Base-by-base conservation (phyloP, 768 basidiomycete species). In the Trametes villosa region DNA sequence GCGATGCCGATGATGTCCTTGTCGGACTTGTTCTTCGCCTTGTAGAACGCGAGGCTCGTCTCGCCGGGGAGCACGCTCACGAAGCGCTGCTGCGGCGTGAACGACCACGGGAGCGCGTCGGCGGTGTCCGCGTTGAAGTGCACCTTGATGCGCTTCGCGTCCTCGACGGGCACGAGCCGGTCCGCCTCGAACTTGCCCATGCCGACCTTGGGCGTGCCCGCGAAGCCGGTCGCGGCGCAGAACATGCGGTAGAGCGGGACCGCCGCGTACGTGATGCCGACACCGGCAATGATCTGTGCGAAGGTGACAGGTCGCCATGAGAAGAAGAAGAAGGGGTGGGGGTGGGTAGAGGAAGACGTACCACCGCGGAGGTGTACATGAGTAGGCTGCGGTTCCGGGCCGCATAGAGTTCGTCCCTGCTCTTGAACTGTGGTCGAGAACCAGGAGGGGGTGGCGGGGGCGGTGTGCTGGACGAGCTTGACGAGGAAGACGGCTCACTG, bases 201-300 rank as follows among this genome's bases (percentile, higher is more conserved):
- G 29, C 91, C 87, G 49, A 95, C 92, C 36, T 92, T 87, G 15
- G 97, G 97, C 26, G 94, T 96, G 4, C 97, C 97, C 22, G 90
- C 93, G 70, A 96, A 99, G 9, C 97, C 97, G 4, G 97, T 99
- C 15, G 96, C 93, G 8, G 94, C 90, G 74, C 97, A 99, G 78
- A 99, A 99, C 76, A 96, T 95, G 62, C 97, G 89, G 75, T 99
- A 99, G 17, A 98, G 81, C 0, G 97, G 97, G 0, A 98, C 96
- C 36, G 96, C 92, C 12, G 97, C 97, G 72, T 99, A 99, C n/a
- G 95, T 90, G 26, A 89, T 81, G 17, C 96, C 96, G 4, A 91
- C 76, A 3, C 86, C 89, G 29, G 88, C 67, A 29, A 97, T 75
- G 47, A 96, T 86, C 94, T 96, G 62, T 17, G 4, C 15, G 15